These are phyloP conservation scores for Penicillium sclerotigenum DNA, from an alignment of 2,329 filamentous ascomycete genomes.

Conservation along the genomic window DNA sequence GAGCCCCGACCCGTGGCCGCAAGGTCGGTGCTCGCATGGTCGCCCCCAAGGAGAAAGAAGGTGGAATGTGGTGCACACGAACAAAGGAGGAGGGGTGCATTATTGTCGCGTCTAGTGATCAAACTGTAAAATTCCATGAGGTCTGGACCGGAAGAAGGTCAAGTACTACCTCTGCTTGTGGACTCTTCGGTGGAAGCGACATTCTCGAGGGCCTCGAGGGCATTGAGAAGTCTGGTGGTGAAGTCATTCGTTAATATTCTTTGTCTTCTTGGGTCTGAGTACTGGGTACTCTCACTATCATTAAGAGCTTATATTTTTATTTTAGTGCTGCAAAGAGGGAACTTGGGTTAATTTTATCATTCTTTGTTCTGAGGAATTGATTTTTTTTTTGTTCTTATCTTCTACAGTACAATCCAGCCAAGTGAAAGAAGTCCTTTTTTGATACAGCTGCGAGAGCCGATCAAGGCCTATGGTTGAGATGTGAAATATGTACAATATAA, in stretches of 20 bases:
- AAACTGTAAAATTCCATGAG: conserved; percentile 92
- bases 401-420: neutral
- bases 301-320: conserved; percentile 1
- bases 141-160: conserved; percentile 72
- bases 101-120: conserved; percentile 86
- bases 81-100: conserved; percentile 74
- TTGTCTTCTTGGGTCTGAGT: conserved; percentile 2
- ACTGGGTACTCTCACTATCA: conserved; percentile 2
- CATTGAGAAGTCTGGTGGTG: conserved; percentile 57
- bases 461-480: too few species aligned
- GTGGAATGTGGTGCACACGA: conserved; percentile 54
- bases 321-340: neutral
- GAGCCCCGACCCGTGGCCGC: conserved; percentile 4
- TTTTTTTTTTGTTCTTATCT: neutral
- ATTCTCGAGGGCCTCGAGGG: conserved; percentile 81
- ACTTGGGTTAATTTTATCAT: neutral
- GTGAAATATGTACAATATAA: too few species aligned
- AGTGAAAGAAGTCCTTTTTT: too few species aligned
- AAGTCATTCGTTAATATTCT: conserved; percentile 57
- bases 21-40: conserved; percentile 22
- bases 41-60: conserved; percentile 46
- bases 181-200: conserved; percentile 74
- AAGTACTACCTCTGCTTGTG: conserved; percentile 51
- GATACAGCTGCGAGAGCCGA: too few species aligned
- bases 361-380: neutral